Percentiles rank a stretch among this genome's conserved stretches.
These are phyloP conservation scores for Gnomoniopsis sp. DNA, from an alignment of 2,329 filamentous ascomycete genomes.

Conservation along the genomic window DNA sequence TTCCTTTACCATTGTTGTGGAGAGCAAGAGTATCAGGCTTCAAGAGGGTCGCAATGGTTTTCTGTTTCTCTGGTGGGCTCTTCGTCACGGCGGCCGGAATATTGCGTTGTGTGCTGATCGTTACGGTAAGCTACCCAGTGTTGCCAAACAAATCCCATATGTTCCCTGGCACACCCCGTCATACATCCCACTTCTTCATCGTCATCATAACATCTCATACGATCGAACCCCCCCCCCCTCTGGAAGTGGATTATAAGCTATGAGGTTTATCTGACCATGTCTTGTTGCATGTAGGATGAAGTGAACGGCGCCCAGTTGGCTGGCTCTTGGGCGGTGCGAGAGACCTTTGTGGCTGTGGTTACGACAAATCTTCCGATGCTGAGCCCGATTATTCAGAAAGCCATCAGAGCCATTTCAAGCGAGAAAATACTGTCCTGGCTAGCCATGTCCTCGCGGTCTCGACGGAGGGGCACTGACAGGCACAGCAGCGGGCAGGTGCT, in stretches of 20 bases:
- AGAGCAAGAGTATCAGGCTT: slow-evolving; percentile 42
- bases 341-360: slow-evolving; percentile 9
- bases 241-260: too few relatives aligned
- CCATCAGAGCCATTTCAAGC: background rate
- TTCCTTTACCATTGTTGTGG: slow-evolving; percentile 49
- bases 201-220: too few relatives aligned
- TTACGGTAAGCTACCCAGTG: slow-evolving; percentile 28
- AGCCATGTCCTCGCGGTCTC: background rate
- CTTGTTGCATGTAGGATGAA: slow-evolving; percentile 26
- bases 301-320: slow-evolving; percentile 33
- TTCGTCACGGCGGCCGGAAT: slow-evolving; percentile 55
- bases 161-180: background rate
- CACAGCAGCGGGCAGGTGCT: background rate
- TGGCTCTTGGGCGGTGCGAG: slow-evolving; percentile 35
- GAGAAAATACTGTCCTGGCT: background rate
- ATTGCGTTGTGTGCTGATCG: slow-evolving; percentile 49
- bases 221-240: too few relatives aligned
- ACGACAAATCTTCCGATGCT: slow-evolving; percentile 8
- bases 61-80: slow-evolving; percentile 53
- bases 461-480: background rate
- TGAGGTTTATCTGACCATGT: background rate
- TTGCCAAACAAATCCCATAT: background rate
- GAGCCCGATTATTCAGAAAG: background rate
- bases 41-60: slow-evolving; percentile 49
- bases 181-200: too few relatives aligned